Evolutionary conservation across 2,329 filamentous ascomycete species (phyloP).

Genomic region (Thielaviopsis cerberus): DNA sequence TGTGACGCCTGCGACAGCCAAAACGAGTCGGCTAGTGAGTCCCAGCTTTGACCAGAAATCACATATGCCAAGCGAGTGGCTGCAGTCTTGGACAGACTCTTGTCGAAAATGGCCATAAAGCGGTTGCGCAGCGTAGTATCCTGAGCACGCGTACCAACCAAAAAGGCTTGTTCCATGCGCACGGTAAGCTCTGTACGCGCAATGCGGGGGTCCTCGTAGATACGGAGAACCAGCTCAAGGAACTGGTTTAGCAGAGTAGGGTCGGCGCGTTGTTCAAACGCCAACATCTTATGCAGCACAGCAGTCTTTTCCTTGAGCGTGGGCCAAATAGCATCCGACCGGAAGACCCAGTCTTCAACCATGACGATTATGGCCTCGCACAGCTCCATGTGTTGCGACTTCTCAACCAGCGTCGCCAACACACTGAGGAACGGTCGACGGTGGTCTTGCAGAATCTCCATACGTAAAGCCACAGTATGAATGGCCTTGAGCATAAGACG

Average conservation of each 20-base stretch:
- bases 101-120: slow-evolving; percentile 92
- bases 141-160: slow-evolving; percentile 80
- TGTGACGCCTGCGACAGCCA: slow-evolving; percentile 95
- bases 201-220: slow-evolving; percentile 95
- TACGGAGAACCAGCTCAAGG: slow-evolving; percentile 84
- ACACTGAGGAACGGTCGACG: slow-evolving; percentile 87
- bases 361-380: slow-evolving; percentile 87
- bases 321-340: slow-evolving; percentile 83
- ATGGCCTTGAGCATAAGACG: slow-evolving; percentile 88
- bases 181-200: slow-evolving; percentile 90
- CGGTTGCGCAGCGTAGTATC: slow-evolving; percentile 94
- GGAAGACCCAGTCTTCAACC: slow-evolving; percentile 92
- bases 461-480: slow-evolving; percentile 75
- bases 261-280: slow-evolving; percentile 74
- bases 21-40: slow-evolving; percentile 82
- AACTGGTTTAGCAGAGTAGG: slow-evolving; percentile 79
- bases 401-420: slow-evolving; percentile 83
- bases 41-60: slow-evolving; percentile 86
- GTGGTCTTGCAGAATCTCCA: slow-evolving; percentile 82
- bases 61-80: slow-evolving; percentile 80
- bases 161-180: slow-evolving; percentile 90
- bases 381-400: slow-evolving; percentile 68
- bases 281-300: slow-evolving; percentile 95
- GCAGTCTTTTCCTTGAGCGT: slow-evolving; percentile 98
- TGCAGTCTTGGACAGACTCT: slow-evolving; percentile 79